These are phyloP conservation scores for Penicillium crystallinum DNA, from an alignment of 495 filamentous ascomycete genomes.

Conservation along the genomic window DNA sequence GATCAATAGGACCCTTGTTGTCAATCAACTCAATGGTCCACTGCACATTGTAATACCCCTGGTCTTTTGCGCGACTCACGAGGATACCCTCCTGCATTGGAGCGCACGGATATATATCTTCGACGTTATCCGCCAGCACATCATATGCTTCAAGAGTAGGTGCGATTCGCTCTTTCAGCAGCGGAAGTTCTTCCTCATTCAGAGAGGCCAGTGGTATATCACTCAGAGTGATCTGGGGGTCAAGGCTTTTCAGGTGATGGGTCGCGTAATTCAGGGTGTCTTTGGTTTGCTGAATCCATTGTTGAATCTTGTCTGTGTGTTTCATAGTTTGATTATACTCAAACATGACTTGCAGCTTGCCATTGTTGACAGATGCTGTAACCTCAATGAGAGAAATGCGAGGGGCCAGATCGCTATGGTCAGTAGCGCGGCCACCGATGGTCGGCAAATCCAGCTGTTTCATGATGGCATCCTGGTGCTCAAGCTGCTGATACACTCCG, in stretches of 20 bases:
- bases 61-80: background rate
- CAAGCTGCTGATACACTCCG: background rate
- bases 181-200: background rate
- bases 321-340: background rate
- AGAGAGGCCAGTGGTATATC: background rate
- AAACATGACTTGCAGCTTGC: background rate
- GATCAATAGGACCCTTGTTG: background rate
- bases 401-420: background rate
- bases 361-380: background rate
- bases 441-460: background rate
- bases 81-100: background rate
- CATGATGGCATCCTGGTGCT: background rate
- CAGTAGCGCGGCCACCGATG: background rate
- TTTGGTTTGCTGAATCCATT: background rate
- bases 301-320: background rate
- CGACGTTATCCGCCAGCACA: background rate
- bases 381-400: background rate
- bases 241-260: background rate
- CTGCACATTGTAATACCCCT: background rate
- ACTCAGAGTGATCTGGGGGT: background rate
- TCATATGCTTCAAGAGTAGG: no score
- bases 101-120: background rate
- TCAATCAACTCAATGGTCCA: background rate
- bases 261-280: background rate
- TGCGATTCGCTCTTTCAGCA: no score